Percentiles rank a stretch among this genome's conserved stretches.
phyloP scores from a whole-genome alignment of 1,139 yeast genomes.

The Meyerozyma athensensis region DNA sequence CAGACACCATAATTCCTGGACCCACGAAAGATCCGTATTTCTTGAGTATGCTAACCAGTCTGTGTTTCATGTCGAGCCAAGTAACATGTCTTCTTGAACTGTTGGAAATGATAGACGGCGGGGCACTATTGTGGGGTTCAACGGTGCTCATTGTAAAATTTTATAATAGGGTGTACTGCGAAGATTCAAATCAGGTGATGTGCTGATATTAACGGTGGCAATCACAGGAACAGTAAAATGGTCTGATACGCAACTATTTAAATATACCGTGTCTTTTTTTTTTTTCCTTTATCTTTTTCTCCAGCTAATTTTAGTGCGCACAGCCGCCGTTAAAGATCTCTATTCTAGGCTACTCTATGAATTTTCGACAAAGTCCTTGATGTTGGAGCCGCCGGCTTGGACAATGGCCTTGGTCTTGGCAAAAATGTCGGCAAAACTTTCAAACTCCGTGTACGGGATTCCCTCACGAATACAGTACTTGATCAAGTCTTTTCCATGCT shows the following conservation, averaged over 20 bases:
- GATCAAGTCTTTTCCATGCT: slow-evolving; percentile 85
- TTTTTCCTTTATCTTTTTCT: background rate
- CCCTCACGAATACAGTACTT: slow-evolving; percentile 74
- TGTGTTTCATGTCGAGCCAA: no score
- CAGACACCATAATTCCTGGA: slow-evolving; percentile 72
- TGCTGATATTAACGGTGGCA: no score
- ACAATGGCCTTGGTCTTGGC: slow-evolving; percentile 28
- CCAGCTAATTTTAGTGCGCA: background rate
- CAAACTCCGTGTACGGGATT: slow-evolving; percentile 83
- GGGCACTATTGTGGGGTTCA: no score
- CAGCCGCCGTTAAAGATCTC: background rate
- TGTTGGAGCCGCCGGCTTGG: slow-evolving; percentile 22
- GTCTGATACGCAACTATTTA: no score
- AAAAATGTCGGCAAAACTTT: slow-evolving; percentile 69
- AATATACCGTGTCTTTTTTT: no score
- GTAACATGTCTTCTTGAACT: no score
- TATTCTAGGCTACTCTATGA: slow-evolving; percentile 8
- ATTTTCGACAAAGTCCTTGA: slow-evolving; percentile 28
- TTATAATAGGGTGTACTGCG: background rate
- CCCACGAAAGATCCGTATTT: slow-evolving; percentile 65
- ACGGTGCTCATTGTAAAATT: slow-evolving; percentile 1
- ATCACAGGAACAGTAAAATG: no score
- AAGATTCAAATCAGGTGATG: no score
- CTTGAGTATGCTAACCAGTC: slow-evolving; percentile 9
- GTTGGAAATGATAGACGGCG: no score